Evolutionary conservation across 2,329 filamentous ascomycete species (phyloP).

Genomic region (Xylariaceae sp.): DNA sequence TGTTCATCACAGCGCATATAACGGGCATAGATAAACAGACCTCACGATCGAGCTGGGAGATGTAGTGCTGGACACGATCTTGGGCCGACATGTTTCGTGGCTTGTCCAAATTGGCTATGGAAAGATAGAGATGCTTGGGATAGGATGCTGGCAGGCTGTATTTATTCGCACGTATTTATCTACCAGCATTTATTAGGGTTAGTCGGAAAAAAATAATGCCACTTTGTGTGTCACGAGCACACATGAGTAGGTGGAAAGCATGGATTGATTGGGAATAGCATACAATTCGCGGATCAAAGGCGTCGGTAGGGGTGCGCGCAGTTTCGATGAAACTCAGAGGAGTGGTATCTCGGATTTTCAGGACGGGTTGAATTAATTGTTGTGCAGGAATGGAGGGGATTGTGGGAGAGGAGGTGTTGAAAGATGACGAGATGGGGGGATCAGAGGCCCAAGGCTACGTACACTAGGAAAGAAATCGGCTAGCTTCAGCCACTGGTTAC

Average conservation of each 20-base stretch:
- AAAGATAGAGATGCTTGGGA: slow-evolving; percentile 7
- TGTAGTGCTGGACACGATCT: slow-evolving; percentile 69
- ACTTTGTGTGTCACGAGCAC: slow-evolving; percentile 24
- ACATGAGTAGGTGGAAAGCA: neutral
- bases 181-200: slow-evolving; percentile 25
- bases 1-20: slow-evolving; percentile 13
- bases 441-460: slow-evolving; percentile 1
- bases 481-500: slow-evolving; percentile 4
- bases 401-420: slow-evolving; percentile 21
- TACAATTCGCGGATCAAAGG: slow-evolving; percentile 7
- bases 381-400: slow-evolving; percentile 18
- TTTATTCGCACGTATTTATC: slow-evolving; percentile 6
- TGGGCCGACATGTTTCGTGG: slow-evolving; percentile 61
- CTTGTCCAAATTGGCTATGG: slow-evolving; percentile 12
- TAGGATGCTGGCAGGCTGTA: slow-evolving; percentile 15
- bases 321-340: slow-evolving; percentile 10
- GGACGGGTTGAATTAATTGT: slow-evolving; percentile 15
- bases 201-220: slow-evolving; percentile 24
- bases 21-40: slow-evolving; percentile 41
- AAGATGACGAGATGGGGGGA: slow-evolving; percentile 20
- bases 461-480: slow-evolving; percentile 18
- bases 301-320: slow-evolving; percentile 2
- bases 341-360: slow-evolving; percentile 15
- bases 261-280: neutral
- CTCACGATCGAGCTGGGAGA: slow-evolving; percentile 77